phyloP scores from a whole-genome alignment of 1,284 basidiomycete species.

The Leccinum colubrinum region DNA sequence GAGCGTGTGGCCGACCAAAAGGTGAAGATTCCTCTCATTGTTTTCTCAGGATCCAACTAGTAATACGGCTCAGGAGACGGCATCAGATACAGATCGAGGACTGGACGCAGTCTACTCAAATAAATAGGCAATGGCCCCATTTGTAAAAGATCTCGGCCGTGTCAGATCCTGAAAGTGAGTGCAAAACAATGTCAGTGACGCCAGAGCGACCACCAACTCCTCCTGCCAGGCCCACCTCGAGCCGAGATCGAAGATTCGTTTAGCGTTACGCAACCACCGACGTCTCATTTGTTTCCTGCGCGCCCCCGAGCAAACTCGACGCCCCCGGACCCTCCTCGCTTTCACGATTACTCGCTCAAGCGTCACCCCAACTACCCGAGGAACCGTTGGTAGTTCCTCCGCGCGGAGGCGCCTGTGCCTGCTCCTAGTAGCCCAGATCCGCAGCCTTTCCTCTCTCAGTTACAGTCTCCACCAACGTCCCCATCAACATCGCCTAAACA shows the following conservation, averaged over 20 bases:
- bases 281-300: conserved; percentile 59
- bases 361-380: conserved; percentile 41
- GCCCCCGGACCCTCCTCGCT: conserved; percentile 70
- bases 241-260: conserved; percentile 69
- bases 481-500: conserved; percentile 36
- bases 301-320: conserved; percentile 64
- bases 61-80: conserved; percentile 84
- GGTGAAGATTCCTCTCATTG: conserved; percentile 43
- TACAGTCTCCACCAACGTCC: conserved; percentile 30
- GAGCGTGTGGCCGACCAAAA: conserved; percentile 81
- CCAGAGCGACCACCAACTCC: conserved; percentile 31
- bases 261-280: conserved; percentile 57
- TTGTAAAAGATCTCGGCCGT: conserved; percentile 49
- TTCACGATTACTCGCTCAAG: conserved; percentile 74
- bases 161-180: conserved; percentile 34
- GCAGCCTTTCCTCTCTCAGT: not conserved
- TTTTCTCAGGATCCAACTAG: conserved; percentile 60
- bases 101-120: conserved; percentile 72
- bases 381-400: conserved; percentile 32
- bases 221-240: conserved; percentile 51
- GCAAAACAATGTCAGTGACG: conserved; percentile 37
- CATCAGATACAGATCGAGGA: conserved; percentile 92
- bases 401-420: conserved; percentile 9
- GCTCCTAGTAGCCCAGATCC: not conserved
- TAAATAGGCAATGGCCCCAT: conserved; percentile 56